Evolutionary conservation across 192 early-diverging fungal species (phyloP).

Genomic region (Backusella liffmaniae): DNA sequence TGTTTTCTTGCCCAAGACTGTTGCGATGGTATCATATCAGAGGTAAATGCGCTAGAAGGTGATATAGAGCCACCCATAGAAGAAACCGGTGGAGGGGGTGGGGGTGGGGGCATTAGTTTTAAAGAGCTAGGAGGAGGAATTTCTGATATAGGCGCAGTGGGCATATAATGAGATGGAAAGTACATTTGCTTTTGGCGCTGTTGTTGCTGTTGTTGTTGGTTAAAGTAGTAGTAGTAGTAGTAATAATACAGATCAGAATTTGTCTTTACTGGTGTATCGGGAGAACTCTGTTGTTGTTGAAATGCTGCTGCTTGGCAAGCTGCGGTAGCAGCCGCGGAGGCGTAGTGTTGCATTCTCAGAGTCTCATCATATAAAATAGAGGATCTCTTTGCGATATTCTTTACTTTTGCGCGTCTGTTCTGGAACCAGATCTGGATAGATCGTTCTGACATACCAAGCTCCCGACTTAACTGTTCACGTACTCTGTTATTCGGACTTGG

Average conservation of each 20-base stretch:
- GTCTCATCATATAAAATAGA: slow-evolving; percentile 30
- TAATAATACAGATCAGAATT: slow-evolving; percentile 33
- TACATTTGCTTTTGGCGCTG: slow-evolving; percentile 1
- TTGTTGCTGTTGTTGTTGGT: slow-evolving; percentile 27
- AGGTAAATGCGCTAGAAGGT: slow-evolving; percentile 31
- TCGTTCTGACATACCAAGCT: slow-evolving; percentile 67
- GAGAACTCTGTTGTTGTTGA: slow-evolving; percentile 14
- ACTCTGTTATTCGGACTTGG: slow-evolving; percentile 66
- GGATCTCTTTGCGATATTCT: slow-evolving; percentile 49
- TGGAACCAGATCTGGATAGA: slow-evolving; percentile 89
- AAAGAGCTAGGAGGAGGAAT: neutral
- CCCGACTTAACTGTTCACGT: slow-evolving; percentile 62
- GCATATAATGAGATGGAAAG: slow-evolving; percentile 1
- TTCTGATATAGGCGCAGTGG: neutral
- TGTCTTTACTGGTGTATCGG: slow-evolving; percentile 4
- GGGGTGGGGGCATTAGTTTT: slow-evolving; percentile 12
- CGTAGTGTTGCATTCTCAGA: slow-evolving; percentile 27
- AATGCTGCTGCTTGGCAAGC: slow-evolving; percentile 28
- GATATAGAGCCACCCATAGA: neutral
- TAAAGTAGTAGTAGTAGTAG: slow-evolving; percentile 34
- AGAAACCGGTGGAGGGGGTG: slow-evolving; percentile 8
- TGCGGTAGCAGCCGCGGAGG: slow-evolving; percentile 27
- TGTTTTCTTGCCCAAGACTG: slow-evolving; percentile 24
- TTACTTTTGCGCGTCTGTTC: slow-evolving; percentile 77
- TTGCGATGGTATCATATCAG: neutral